A percentile compares a stretch with the other conserved stretches of the same genome.
phyloP scores from a whole-genome alignment of 2,329 filamentous ascomycete genomes.

The Peltaster fructicola region DNA sequence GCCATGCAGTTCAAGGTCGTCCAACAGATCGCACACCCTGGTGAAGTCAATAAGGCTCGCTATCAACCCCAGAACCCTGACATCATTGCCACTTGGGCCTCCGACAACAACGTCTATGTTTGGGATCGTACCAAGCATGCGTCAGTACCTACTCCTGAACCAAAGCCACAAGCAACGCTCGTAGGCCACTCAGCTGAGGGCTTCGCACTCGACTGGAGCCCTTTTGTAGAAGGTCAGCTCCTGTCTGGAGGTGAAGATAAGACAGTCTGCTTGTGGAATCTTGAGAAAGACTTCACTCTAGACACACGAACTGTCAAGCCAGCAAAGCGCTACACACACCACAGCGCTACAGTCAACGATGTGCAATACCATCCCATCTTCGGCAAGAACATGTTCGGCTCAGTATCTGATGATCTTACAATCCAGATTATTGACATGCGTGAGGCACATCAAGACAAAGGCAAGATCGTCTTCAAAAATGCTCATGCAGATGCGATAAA shows the following conservation, averaged over 20 bases:
- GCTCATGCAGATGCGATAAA: constrained; percentile 91
- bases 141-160: constrained; percentile 44
- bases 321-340: constrained; percentile 63
- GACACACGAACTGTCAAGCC: constrained; percentile 54
- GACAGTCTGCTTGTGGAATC: constrained; percentile 85
- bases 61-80: constrained; percentile 97
- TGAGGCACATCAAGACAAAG: constrained; percentile 33
- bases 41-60: constrained; percentile 94
- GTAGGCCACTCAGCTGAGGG: constrained; percentile 76
- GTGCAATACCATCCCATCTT: constrained; percentile 88
- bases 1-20: constrained; percentile 78
- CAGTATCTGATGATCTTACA: constrained; percentile 86
- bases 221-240: constrained; percentile 61
- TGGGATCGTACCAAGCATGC: constrained; percentile 95
- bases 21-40: constrained; percentile 90
- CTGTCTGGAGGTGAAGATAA: constrained; percentile 83
- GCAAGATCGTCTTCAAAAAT: constrained; percentile 45
- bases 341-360: constrained; percentile 85
- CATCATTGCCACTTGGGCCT: constrained; percentile 82
- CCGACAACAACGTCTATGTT: constrained; percentile 73
- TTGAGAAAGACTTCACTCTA: constrained; percentile 52
- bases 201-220: constrained; percentile 86
- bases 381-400: constrained; percentile 61
- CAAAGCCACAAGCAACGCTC: constrained; percentile 71
- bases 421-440: constrained; percentile 85